These are phyloP conservation scores for Chlorella sp. DNA, from an alignment of 139 green algal species.

Conservation along the genomic window DNA sequence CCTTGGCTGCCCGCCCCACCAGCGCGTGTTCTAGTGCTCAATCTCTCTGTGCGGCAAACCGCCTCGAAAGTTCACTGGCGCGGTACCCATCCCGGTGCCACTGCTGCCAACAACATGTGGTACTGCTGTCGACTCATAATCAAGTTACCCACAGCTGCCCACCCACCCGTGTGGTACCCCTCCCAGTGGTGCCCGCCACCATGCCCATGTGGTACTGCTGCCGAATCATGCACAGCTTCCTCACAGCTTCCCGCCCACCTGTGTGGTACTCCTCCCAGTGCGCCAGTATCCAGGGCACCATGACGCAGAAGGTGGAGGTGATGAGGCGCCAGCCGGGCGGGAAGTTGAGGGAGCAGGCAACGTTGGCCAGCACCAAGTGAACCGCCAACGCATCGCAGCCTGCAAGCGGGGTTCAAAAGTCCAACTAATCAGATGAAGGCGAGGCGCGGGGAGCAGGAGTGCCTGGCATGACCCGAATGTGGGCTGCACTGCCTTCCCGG, in stretches of 20 bases:
- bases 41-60: too few relatives aligned
- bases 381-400: slow-evolving; percentile 88
- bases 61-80: too few relatives aligned
- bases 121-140: too few relatives aligned
- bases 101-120: too few relatives aligned
- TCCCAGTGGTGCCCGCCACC: too few relatives aligned
- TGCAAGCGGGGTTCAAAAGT: not conserved
- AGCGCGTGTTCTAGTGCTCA: too few relatives aligned
- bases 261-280: slow-evolving; percentile 97
- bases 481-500: too few relatives aligned
- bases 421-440: too few relatives aligned
- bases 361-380: slow-evolving; percentile 75
- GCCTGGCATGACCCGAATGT: too few relatives aligned
- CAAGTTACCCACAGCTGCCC: too few relatives aligned
- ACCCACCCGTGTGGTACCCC: too few relatives aligned
- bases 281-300: slow-evolving; percentile 82
- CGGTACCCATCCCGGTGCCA: too few relatives aligned
- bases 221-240: not conserved
- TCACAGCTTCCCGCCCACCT: slow-evolving; percentile 19
- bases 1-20: not conserved
- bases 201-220: not conserved
- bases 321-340: slow-evolving; percentile 33
- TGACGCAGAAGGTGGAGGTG: slow-evolving; percentile 57
- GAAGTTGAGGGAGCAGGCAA: slow-evolving; percentile 49
- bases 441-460: not conserved